Evolutionary conservation across 2,329 filamentous ascomycete genomes (phyloP).

Genomic region (Cercospora sp.): DNA sequence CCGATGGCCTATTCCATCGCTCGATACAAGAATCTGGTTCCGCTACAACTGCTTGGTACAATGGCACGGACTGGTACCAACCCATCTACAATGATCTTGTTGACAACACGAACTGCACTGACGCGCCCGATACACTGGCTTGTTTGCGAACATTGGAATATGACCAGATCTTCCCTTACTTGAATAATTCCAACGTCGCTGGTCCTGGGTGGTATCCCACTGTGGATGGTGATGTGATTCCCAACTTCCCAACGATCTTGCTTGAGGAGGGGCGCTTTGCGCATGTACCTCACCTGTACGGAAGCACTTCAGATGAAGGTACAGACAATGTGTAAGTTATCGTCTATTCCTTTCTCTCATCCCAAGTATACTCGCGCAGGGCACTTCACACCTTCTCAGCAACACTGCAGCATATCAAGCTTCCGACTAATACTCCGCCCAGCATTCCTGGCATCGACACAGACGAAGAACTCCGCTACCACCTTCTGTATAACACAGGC

Average conservation of each 20-base stretch:
- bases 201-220: slow-evolving; percentile 44
- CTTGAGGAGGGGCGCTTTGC: slow-evolving; percentile 62
- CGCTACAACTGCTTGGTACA: slow-evolving; percentile 29
- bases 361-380: too few relatives aligned
- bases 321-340: slow-evolving; percentile 51
- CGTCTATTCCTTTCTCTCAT: too few relatives aligned
- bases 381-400: too few relatives aligned
- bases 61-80: slow-evolving; percentile 44
- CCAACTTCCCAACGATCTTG: slow-evolving; percentile 54
- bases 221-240: slow-evolving; percentile 59
- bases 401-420: background rate
- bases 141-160: slow-evolving; percentile 60
- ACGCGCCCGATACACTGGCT: slow-evolving; percentile 35
- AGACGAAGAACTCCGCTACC: slow-evolving; percentile 25
- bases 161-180: slow-evolving; percentile 25
- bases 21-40: slow-evolving; percentile 48
- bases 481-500: slow-evolving; percentile 23
- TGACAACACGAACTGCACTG: slow-evolving; percentile 22
- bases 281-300: slow-evolving; percentile 59
- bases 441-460: slow-evolving; percentile 53
- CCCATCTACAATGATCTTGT: slow-evolving; percentile 65
- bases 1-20: slow-evolving; percentile 50
- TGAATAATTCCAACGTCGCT: slow-evolving; percentile 30
- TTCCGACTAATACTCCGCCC: background rate
- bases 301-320: slow-evolving; percentile 67